phyloP scores from a whole-genome alignment of 345 rosid species.

The Pistacia vera region DNA sequence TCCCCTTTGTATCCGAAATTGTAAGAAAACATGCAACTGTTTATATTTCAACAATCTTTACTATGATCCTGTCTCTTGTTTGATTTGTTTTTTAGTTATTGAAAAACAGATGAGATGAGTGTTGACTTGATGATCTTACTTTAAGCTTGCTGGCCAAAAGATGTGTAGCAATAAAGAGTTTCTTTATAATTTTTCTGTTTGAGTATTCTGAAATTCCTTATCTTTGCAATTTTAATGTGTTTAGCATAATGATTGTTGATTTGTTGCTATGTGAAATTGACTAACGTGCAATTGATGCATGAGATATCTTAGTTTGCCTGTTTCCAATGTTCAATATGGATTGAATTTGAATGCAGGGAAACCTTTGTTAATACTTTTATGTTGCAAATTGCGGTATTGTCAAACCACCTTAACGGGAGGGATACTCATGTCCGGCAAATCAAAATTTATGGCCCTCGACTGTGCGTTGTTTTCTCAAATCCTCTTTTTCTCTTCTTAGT shows the following conservation, averaged over 20 bases:
- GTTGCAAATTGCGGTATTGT: constrained; percentile 81
- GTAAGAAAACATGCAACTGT: not conserved
- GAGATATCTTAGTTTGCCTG: not conserved
- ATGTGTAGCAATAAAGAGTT: too few relatives aligned
- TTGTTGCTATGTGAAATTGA: not conserved
- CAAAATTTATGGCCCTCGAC: constrained; percentile 22
- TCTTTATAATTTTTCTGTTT: too few relatives aligned
- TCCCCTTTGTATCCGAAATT: not conserved
- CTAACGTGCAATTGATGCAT: not conserved
- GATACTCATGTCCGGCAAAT: constrained; percentile 23
- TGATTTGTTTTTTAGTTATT: not conserved
- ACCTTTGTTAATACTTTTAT: constrained; percentile 88
- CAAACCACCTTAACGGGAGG: constrained; percentile 28
- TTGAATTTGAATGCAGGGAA: constrained; percentile 49
- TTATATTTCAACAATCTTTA: not conserved
- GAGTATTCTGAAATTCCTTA: not conserved
- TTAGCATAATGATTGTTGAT: not conserved
- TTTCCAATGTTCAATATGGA: not conserved
- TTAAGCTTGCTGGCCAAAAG: too few relatives aligned
- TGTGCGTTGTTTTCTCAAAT: not conserved
- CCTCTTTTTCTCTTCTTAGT: not conserved
- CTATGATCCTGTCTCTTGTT: not conserved
- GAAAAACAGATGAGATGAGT: not conserved
- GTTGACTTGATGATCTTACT: too few relatives aligned
- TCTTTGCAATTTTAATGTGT: not conserved